Evolutionary conservation across 345 rosid genomes (phyloP).

Genomic region (Kernera saxatilis): DNA sequence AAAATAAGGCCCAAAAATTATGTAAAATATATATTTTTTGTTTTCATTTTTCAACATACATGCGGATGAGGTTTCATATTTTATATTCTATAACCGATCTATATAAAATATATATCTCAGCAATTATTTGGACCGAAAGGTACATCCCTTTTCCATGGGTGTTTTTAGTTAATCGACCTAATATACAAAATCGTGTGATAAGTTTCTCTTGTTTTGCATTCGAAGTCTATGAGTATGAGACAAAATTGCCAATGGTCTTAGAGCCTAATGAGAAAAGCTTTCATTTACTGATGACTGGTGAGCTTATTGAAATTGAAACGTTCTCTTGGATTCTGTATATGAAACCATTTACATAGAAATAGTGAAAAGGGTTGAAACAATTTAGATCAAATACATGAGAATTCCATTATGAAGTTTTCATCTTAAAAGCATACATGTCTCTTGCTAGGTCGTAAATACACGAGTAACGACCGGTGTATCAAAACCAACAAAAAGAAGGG

Average conservation of each 20-base stretch:
- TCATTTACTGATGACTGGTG: not conserved
- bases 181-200: not conserved
- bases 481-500: not conserved
- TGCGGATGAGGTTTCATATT: too few relatives aligned
- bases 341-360: conserved; percentile 21
- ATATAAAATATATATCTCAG: too few relatives aligned
- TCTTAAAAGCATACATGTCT: not conserved
- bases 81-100: too few relatives aligned
- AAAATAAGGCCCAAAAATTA: not conserved
- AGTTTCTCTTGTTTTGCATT: not conserved
- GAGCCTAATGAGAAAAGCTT: not conserved
- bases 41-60: too few relatives aligned
- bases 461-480: not conserved
- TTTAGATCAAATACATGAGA: not conserved
- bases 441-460: not conserved
- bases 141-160: too few relatives aligned
- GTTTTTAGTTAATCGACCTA: too few relatives aligned
- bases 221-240: not conserved
- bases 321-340: conserved; percentile 5
- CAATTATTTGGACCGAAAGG: too few relatives aligned
- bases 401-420: not conserved
- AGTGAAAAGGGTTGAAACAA: not conserved
- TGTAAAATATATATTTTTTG: too few relatives aligned
- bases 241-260: too few relatives aligned
- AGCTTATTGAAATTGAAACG: not conserved